These are phyloP conservation scores for Puccinia hordei DNA, from an alignment of 1,284 basidiomycete species.

Conservation along the genomic window DNA sequence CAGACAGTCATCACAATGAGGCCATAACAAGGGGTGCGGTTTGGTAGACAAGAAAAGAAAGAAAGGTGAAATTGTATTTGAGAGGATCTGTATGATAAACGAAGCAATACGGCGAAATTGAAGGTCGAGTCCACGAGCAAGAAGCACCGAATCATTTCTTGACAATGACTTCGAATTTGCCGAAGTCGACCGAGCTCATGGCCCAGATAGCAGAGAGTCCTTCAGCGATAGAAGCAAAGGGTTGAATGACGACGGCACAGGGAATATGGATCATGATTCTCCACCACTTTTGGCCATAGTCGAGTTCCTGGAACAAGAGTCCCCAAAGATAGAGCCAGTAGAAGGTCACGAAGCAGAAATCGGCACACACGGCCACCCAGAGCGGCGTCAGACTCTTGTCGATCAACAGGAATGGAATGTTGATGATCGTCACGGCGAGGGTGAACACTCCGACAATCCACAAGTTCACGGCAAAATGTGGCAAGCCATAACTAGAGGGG, in stretches of 20 bases:
- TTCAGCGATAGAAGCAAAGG: conserved; percentile 60
- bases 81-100: background rate
- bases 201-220: conserved; percentile 60
- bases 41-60: background rate
- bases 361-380: conserved; percentile 60
- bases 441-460: conserved; percentile 62
- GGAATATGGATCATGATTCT: conserved; percentile 42
- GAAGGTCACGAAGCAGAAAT: conserved; percentile 61
- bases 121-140: background rate
- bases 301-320: conserved; percentile 54
- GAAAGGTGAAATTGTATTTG: background rate
- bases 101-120: background rate
- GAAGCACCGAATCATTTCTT: conserved; percentile 31
- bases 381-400: conserved; percentile 56
- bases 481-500: no score
- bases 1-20: no score
- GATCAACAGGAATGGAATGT: conserved; percentile 58
- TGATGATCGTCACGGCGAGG: conserved; percentile 60
- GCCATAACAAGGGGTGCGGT: background rate
- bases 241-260: conserved; percentile 59
- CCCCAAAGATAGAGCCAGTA: conserved; percentile 56
- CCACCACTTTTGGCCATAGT: conserved; percentile 55
- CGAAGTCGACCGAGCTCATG: conserved; percentile 58
- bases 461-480: conserved; percentile 61
- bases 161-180: conserved; percentile 53